Evolutionary conservation across 139 green algal genomes (phyloP).

Genomic region (Gonium pectorale): DNA sequence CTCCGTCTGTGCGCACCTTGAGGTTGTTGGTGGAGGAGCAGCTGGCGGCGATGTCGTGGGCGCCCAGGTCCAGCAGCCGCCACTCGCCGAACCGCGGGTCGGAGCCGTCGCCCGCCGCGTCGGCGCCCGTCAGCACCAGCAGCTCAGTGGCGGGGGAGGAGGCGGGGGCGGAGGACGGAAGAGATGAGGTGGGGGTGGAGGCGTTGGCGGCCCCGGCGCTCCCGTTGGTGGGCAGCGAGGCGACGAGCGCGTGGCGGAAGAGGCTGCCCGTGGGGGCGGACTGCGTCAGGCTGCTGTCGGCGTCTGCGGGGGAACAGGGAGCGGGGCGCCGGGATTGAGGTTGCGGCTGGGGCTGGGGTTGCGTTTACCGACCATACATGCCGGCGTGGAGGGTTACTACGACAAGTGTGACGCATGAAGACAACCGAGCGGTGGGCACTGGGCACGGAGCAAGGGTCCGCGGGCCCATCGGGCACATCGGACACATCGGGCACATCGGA

Average conservation of each 20-base stretch:
- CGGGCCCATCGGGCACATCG: too few relatives aligned
- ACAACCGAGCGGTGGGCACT: too few relatives aligned
- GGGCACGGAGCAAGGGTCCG: too few relatives aligned
- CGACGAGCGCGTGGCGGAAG: background rate
- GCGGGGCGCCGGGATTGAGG: too few relatives aligned
- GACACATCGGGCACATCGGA: too few relatives aligned
- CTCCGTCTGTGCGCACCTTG: too few relatives aligned
- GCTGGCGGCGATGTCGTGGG: background rate
- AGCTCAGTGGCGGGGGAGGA: background rate
- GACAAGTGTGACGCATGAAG: too few relatives aligned
- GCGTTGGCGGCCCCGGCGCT: background rate
- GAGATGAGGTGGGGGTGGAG: too few relatives aligned
- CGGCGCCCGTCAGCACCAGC: background rate
- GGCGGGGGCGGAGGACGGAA: background rate
- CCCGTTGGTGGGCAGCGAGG: background rate
- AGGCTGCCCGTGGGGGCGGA: background rate
- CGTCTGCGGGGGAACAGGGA: background rate
- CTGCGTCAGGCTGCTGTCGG: conserved; percentile 19
- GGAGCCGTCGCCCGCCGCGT: background rate
- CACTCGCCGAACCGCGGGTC: background rate
- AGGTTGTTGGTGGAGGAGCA: background rate
- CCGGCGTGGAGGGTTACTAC: too few relatives aligned
- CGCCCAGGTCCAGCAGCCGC: background rate
- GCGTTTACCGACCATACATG: too few relatives aligned
- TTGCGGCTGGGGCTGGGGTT: too few relatives aligned